Conservation (phyloP, 257 asterid genomes). For the Thymus mandschuricus region DNA sequence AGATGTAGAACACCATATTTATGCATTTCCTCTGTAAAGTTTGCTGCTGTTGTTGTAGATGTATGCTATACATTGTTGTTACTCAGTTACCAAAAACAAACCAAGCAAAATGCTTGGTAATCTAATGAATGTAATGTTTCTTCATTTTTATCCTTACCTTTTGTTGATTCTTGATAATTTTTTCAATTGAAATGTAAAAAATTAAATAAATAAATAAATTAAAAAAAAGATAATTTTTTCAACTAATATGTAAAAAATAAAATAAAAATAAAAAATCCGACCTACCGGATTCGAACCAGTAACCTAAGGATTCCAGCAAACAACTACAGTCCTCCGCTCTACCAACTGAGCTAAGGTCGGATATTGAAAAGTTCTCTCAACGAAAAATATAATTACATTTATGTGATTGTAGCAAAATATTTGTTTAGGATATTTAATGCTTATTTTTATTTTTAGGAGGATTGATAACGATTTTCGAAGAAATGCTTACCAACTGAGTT, state of each 20-base stretch:
- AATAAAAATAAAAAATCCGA: conserved; percentile 42
- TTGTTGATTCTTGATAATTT: too few relatives aligned
- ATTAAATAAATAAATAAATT: too few relatives aligned
- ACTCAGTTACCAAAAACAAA: not conserved
- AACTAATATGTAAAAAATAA: not conserved
- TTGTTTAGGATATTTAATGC: too few relatives aligned
- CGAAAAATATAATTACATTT: too few relatives aligned
- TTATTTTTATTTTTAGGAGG: too few relatives aligned
- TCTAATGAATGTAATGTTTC: conserved; percentile 1
- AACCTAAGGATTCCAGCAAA: conserved; percentile 67
- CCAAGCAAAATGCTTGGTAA: conserved; percentile 14
- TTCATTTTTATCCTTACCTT: too few relatives aligned
- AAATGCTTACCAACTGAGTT: too few relatives aligned
- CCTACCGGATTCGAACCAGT: conserved; percentile 97
- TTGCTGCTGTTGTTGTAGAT: conserved; percentile 33
- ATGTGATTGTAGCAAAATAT: too few relatives aligned
- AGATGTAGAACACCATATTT: conserved; percentile 31
- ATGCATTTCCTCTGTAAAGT: conserved; percentile 24
- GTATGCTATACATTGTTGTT: conserved; percentile 8
- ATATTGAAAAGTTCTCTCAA: too few relatives aligned
- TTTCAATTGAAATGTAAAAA: too few relatives aligned
- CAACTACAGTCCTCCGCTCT: conserved; percentile 50
- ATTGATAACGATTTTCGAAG: too few relatives aligned
- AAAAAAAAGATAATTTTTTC: too few relatives aligned
- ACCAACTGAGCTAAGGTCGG: conserved; percentile 50